phyloP scores from a whole-genome alignment of 306 rosid genomes.

The Pyrus communis region DNA sequence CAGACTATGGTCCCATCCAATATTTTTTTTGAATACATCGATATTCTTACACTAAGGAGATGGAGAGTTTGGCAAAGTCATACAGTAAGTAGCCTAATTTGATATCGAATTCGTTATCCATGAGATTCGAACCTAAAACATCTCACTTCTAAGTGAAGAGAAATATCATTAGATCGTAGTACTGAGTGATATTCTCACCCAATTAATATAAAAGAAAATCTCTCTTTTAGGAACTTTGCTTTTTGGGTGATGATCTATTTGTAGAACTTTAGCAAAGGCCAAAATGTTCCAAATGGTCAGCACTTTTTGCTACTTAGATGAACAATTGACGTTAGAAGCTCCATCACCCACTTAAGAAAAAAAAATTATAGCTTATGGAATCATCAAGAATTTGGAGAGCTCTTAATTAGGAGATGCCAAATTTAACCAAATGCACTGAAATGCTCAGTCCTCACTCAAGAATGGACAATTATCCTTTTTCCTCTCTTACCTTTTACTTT shows the following conservation, averaged over 20 bases:
- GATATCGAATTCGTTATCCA: too few species aligned
- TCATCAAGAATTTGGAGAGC: not conserved
- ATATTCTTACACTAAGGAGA: too few species aligned
- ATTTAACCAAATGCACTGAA: not conserved
- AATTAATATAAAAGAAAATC: not conserved
- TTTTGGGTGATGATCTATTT: not conserved
- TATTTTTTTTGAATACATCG: not conserved
- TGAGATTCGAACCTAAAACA: too few species aligned
- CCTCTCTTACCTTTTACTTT: too few species aligned
- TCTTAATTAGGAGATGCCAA: not conserved
- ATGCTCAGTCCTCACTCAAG: too few species aligned
- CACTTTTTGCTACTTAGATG: not conserved
- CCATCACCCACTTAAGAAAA: not conserved
- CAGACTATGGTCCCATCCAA: too few species aligned
- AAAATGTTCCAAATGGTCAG: not conserved
- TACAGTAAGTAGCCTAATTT: fast-evolving
- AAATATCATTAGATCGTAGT: too few species aligned
- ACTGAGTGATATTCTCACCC: too few species aligned
- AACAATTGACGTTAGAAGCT: not conserved
- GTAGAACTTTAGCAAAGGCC: not conserved
- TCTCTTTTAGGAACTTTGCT: not conserved
- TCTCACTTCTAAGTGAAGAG: too few species aligned
- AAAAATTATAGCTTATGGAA: not conserved
- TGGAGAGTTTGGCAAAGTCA: too few species aligned
- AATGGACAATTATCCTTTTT: too few species aligned